Base-by-base conservation (phyloP, 2,329 filamentous ascomycete genomes). In the Graphium sp. region DNA sequence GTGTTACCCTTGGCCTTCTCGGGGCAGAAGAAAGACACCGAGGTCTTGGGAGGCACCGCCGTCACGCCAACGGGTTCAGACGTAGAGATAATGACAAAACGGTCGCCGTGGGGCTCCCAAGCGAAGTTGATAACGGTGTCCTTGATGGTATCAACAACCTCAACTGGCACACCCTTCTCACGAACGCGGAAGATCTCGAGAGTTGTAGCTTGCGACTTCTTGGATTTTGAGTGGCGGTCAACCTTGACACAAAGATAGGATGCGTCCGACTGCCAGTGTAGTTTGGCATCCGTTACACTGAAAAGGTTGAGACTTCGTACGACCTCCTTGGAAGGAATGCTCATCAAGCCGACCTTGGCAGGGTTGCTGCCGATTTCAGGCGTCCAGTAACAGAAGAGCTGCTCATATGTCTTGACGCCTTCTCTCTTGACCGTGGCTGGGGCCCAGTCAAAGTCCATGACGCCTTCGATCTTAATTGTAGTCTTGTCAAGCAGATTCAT, bases 41-140 rank as follows among this genome's bases (percentile, higher is more conserved):
- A 68, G 1, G 89, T 95, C 67, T 98, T 98, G 37, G 89, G 85
- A 5, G 80, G 70, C 6, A 92, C 84, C 9, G 81, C 84, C 8
- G 80, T 75, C 24, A 75, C 72, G 22, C 74, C 72, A 22, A 74
- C 63, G 3, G 80, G 73, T 57, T 98, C 89, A 8, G 83, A 79
- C 12, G 82, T 89, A 20, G 85, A 94, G 58, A 98, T 98, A 47
- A 94, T 76, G 39, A 94, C 84, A 51, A 98, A 98, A 22, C 89
- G 77, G 52, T 92, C 85, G 36, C 89, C 89, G 62, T 94, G 94
- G 37, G 89, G 89, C 50, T 98, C 89, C 89, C 89, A 98, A 7
- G 89, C 84, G 49, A 98, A 98, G 64, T 98, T 98, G 60, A 98
- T 92, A 42, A 98, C 89, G 1, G 85, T 93, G 47, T 95, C 89